Base-by-base conservation (phyloP, 345 rosid genomes). In the Camelina laxa region DNA sequence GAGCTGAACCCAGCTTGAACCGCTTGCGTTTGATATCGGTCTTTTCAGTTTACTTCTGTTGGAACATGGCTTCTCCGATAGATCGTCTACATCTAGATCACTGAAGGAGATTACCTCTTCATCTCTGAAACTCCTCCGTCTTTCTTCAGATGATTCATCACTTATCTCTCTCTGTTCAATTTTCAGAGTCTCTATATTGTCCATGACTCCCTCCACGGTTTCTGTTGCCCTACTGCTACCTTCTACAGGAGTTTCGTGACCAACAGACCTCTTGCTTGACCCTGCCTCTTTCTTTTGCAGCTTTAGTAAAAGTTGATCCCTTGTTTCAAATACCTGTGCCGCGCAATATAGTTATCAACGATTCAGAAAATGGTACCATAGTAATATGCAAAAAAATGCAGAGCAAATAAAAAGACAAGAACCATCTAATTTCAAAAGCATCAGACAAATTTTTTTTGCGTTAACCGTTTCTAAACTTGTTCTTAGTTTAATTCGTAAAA, bases 1-100 rank as follows among this genome's bases (percentile, higher is more conserved):
- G 24, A 86, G 83, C 80, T 86, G 84, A 59, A 85, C 82, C 96
- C 96, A 89, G 54, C 74, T 84, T 35, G 94, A 85, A 68, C 84
- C 88, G 27, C 83, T 74, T 0, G 83, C 75, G 12, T 75, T 60
- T 49, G 91, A 84, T 31, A 81, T 70, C 20, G 68, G 77, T 7
- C 53, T 12, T 7, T 51, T 74, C 49, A 69, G 72, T 31, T 70
- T 38, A n/a, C 38, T 66, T 19, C 33, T 82, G 50, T 33, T 57
- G 20, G 69, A 53, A 13, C 80, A 75, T 35, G 54, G 65, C 80
- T 82, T 82, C 36, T 58, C 41, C 0, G 84, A 72, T 57, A 50
- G 76, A 60, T 82, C 81, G 2, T 87, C 90, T 5, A 50, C 69
- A 53, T 86, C 95, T 80, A 87, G 70, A 77, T 89, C 96, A 62